phyloP scores from a whole-genome alignment of 192 early-diverging fungal species.

The Spizellomyces punctatus region DNA sequence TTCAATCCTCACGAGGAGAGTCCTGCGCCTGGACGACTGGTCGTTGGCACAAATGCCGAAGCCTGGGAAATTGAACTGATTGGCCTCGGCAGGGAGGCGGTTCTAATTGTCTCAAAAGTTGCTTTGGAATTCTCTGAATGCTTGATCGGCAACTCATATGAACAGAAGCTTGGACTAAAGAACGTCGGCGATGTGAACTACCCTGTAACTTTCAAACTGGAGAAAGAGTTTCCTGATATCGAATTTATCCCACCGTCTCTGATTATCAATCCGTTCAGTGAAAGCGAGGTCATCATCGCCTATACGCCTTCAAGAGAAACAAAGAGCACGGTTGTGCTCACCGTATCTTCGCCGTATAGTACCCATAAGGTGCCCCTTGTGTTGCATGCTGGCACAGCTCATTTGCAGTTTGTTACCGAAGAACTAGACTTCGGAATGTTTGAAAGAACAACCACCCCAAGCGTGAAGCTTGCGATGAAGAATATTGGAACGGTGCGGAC shows the following conservation, averaged over 20 bases:
- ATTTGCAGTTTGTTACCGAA: constrained; percentile 51
- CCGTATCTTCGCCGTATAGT: constrained; percentile 62
- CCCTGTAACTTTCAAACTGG: constrained; percentile 60
- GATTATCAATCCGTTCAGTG: constrained; percentile 60
- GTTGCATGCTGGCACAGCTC: constrained; percentile 58
- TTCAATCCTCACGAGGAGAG: constrained; percentile 70
- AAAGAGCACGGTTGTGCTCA: constrained; percentile 50
- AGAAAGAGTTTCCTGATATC: constrained; percentile 56
- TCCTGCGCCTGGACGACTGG: constrained; percentile 52
- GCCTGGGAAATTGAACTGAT: constrained; percentile 64
- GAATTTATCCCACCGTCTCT: constrained; percentile 54
- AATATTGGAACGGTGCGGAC: constrained; percentile 63
- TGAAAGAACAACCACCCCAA: constrained; percentile 53
- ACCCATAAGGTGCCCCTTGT: constrained; percentile 57
- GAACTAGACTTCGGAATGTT: constrained; percentile 68
- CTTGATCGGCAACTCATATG: constrained; percentile 67
- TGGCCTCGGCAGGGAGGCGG: constrained; percentile 63
- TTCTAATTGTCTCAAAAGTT: constrained; percentile 63
- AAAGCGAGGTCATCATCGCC: constrained; percentile 51
- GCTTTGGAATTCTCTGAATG: constrained; percentile 63
- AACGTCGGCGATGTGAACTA: constrained; percentile 73
- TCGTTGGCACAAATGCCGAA: constrained; percentile 56
- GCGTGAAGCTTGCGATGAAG: constrained; percentile 42
- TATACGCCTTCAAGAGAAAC: constrained; percentile 55
- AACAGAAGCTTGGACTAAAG: constrained; percentile 64